Percentiles rank a stretch among this genome's conserved stretches.
Conservation (phyloP, 2,329 filamentous ascomycete species). For the Pseudocercospora macadamiae region DNA sequence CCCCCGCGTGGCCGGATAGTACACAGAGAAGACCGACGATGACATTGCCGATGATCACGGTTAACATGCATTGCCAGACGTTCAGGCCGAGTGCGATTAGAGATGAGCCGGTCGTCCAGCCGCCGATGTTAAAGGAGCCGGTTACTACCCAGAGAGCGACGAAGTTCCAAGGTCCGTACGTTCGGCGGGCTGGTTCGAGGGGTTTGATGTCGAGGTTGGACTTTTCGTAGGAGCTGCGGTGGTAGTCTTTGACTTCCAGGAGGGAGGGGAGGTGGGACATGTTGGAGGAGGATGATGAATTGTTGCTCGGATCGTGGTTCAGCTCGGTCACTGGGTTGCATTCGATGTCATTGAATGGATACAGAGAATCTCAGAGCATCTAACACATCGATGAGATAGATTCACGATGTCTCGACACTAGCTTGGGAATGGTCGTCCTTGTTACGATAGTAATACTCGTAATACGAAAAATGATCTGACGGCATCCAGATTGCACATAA, state of each 20-base stretch:
- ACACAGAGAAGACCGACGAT: conserved; percentile 15
- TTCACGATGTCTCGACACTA: no score
- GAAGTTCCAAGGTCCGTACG: conserved; percentile 5
- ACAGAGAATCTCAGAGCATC: no score
- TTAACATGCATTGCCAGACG: conserved; percentile 17
- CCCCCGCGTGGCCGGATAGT: conserved; percentile 13
- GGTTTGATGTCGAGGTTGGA: not conserved
- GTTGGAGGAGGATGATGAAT: no score
- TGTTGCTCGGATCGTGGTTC: no score
- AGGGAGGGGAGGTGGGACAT: not conserved
- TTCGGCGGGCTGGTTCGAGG: not conserved
- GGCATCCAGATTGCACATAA: not conserved
- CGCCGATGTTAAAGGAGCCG: conserved; percentile 5
- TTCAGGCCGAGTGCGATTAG: conserved; percentile 1
- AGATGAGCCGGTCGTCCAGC: conserved; percentile 3
- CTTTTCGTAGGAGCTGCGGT: not conserved
- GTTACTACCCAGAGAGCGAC: conserved; percentile 5
- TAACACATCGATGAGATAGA: no score
- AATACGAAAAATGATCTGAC: no score
- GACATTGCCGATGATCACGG: conserved; percentile 14
- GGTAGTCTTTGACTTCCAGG: not conserved
- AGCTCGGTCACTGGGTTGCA: no score
- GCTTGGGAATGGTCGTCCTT: no score
- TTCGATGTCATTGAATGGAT: not conserved
- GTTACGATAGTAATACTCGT: no score